Conservation (phyloP, 441 rosid species). For the Euphorbia celastroides region DNA sequence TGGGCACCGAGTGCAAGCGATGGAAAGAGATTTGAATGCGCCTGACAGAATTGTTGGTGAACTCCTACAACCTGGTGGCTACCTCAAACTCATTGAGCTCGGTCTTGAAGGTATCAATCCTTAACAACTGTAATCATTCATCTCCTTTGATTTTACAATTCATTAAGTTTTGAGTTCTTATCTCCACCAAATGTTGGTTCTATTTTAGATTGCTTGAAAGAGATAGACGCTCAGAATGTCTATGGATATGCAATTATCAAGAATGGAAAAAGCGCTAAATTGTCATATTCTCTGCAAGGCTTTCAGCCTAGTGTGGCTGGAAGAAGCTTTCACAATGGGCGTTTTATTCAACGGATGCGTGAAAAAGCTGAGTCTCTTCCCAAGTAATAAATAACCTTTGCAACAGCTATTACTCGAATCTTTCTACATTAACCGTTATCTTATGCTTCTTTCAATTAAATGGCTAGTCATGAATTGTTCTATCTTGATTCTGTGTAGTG, state of each 20-base stretch:
- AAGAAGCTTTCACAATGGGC: constrained; percentile 72
- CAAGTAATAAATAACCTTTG: not conserved
- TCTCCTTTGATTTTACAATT: not conserved
- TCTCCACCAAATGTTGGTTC: not conserved
- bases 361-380: too few relatives aligned
- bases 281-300: constrained; percentile 59
- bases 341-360: constrained; percentile 59
- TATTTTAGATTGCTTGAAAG: constrained; percentile 46
- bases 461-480: not conserved
- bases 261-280: constrained; percentile 39
- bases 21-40: constrained; percentile 17
- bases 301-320: constrained; percentile 56
- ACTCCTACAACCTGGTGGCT: too few relatives aligned
- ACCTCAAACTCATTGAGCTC: constrained; percentile 5
- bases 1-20: constrained; percentile 10
- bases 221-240: constrained; percentile 53
- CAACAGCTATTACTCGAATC: not conserved
- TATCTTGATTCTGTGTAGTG: not conserved
- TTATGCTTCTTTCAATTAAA: not conserved
- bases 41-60: constrained; percentile 23
- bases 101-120: not conserved
- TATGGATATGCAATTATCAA: constrained; percentile 69
- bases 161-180: not conserved
- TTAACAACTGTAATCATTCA: not conserved
- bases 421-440: not conserved